Percentiles rank a stretch among this genome's conserved stretches.
Evolutionary conservation across 345 rosid genomes (phyloP).

Genomic region (Citrus mangshanensis): DNA sequence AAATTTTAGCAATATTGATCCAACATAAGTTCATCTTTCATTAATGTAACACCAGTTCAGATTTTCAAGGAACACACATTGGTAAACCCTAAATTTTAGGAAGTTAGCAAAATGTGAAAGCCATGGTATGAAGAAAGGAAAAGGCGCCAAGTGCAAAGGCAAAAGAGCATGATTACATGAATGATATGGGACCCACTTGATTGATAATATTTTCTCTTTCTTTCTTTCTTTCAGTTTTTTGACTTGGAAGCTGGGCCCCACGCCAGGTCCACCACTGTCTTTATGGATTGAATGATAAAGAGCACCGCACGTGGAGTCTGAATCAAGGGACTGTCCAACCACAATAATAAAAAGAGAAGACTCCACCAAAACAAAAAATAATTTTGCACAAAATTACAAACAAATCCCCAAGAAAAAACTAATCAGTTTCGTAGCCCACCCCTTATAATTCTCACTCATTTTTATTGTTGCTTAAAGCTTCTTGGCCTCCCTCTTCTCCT

Average conservation of each 20-base stretch:
- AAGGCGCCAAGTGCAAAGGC: background rate
- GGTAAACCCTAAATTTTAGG: background rate
- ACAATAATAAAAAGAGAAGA: conserved; percentile 15
- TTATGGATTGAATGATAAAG: conserved; percentile 52
- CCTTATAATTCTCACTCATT: conserved; percentile 48
- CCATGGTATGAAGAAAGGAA: background rate
- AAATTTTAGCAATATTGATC: too few species aligned
- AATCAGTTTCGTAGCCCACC: conserved; percentile 20
- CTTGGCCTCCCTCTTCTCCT: conserved; percentile 19
- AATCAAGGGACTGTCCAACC: conserved; percentile 46
- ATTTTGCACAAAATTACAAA: background rate
- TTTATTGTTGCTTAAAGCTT: conserved; percentile 66
- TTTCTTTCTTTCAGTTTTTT: conserved; percentile 7
- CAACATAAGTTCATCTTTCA: background rate
- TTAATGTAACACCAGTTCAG: background rate
- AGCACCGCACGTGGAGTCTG: conserved; percentile 81
- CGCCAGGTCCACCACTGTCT: conserved; percentile 34
- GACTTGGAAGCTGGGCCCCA: conserved; percentile 25
- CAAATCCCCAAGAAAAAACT: conserved; percentile 20
- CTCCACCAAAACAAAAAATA: background rate
- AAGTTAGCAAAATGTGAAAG: background rate
- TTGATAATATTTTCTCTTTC: background rate
- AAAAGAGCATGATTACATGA: conserved; percentile 23
- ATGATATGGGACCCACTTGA: conserved; percentile 26
- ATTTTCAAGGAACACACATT: background rate